phyloP scores from a whole-genome alignment of 106 monocot species.

The Dactylorhiza incarnata region DNA sequence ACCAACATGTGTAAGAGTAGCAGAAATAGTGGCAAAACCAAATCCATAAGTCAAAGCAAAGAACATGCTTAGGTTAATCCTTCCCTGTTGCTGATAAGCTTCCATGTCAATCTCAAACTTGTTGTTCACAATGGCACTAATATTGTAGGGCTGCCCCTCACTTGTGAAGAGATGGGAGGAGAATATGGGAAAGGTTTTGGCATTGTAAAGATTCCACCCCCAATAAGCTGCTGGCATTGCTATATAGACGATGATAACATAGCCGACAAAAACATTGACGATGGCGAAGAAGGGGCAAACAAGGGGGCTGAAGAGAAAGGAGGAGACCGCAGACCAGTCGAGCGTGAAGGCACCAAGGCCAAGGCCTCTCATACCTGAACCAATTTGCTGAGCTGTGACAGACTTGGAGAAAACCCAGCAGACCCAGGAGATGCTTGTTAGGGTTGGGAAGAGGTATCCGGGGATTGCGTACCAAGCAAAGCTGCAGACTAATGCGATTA shows the following conservation, averaged over 20 bases:
- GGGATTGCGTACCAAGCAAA: conserved; percentile 83
- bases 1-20: conserved; percentile 71
- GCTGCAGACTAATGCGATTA: conserved; percentile 68
- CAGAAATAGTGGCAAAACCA: conserved; percentile 79
- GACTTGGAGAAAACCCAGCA: conserved; percentile 83
- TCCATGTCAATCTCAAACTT: conserved; percentile 70
- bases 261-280: conserved; percentile 69
- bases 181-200: conserved; percentile 83
- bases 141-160: conserved; percentile 43
- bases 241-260: conserved; percentile 41
- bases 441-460: conserved; percentile 73
- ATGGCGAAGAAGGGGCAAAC: conserved; percentile 87
- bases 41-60: conserved; percentile 77
- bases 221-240: conserved; percentile 60
- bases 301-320: conserved; percentile 86
- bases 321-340: conserved; percentile 72
- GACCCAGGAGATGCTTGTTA: conserved; percentile 73
- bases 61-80: conserved; percentile 68
- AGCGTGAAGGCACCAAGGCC: conserved; percentile 79
- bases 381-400: conserved; percentile 87
- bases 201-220: conserved; percentile 61
- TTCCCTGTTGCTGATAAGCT: conserved; percentile 57
- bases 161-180: conserved; percentile 63
- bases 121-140: conserved; percentile 59
- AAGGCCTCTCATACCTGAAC: conserved; percentile 76